Evolutionary conservation across 2,329 filamentous ascomycete species (phyloP).

Genomic region (Bipolaris gigantea): DNA sequence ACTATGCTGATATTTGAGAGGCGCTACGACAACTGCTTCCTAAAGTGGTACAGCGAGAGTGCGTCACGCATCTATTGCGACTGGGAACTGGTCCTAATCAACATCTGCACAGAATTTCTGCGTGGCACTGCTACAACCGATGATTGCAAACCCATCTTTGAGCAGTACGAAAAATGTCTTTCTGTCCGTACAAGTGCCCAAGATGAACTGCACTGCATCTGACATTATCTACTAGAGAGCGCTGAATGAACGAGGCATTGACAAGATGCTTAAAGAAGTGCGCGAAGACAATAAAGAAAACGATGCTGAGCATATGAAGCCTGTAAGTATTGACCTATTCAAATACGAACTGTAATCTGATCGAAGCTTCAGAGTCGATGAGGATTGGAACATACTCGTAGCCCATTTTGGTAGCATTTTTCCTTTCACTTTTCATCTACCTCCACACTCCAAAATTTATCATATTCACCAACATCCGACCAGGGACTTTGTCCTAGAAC

Average conservation of each 20-base stretch:
- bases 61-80: slow-evolving; percentile 39
- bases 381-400: not conserved
- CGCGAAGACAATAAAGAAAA: slow-evolving; percentile 87
- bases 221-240: slow-evolving; percentile 62
- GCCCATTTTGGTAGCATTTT: not conserved
- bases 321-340: slow-evolving; percentile 22
- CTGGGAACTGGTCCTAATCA: not conserved
- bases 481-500: not conserved
- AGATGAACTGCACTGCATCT: not conserved
- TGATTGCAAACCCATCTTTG: slow-evolving; percentile 84
- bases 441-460: no score
- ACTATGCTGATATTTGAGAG: slow-evolving; percentile 50
- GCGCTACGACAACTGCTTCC: slow-evolving; percentile 93
- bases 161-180: slow-evolving; percentile 84
- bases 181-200: slow-evolving; percentile 60
- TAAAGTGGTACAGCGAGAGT: slow-evolving; percentile 99
- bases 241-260: slow-evolving; percentile 85
- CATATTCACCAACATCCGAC: not conserved
- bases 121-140: slow-evolving; percentile 79
- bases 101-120: slow-evolving; percentile 70
- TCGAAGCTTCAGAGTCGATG: slow-evolving; percentile 6
- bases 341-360: not conserved
- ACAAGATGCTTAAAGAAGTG: slow-evolving; percentile 89
- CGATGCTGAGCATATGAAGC: slow-evolving; percentile 67
- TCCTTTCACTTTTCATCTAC: not conserved